Percentiles rank a stretch among this genome's conserved stretches.
These are phyloP conservation scores for Cordyceps fumosorosea DNA, from an alignment of 2,329 filamentous ascomycete genomes.

Conservation along the genomic window DNA sequence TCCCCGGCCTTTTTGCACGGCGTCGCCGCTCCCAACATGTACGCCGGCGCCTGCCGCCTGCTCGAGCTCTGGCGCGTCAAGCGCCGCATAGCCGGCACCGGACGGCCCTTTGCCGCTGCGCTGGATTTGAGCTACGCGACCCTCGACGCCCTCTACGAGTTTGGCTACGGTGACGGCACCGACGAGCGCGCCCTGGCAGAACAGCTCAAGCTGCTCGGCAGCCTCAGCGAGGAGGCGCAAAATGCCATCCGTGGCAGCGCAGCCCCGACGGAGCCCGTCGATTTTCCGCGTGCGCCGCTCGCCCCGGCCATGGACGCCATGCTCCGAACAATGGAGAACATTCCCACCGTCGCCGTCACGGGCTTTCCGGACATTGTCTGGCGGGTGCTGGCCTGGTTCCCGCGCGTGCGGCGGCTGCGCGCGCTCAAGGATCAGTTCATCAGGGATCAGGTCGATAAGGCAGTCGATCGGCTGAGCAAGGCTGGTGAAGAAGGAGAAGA, in stretches of 20 bases:
- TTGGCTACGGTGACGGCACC: conserved; percentile 21
- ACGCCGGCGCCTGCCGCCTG: conserved; percentile 24
- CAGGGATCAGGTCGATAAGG: conserved; percentile 1
- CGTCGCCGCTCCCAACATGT: conserved; percentile 25
- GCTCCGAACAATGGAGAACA: neutral
- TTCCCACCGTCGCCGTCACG: conserved; percentile 5
- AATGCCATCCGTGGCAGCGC: neutral
- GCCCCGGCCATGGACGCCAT: neutral
- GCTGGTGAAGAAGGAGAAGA: neutral
- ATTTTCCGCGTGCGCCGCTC: neutral
- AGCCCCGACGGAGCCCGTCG: neutral
- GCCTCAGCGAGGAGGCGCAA: neutral
- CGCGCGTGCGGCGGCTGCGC: conserved; percentile 2
- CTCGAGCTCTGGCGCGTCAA: conserved; percentile 30
- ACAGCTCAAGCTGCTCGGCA: neutral
- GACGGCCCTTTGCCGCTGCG: conserved; percentile 19
- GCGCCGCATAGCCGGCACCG: conserved; percentile 19
- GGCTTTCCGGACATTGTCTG: conserved; percentile 5
- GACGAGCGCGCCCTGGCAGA: neutral
- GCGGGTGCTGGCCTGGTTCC: neutral
- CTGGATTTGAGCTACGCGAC: conserved; percentile 25
- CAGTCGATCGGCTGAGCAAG: neutral
- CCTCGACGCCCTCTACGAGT: conserved; percentile 26
- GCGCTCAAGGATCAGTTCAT: neutral
- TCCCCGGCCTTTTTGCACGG: conserved; percentile 27